A percentile compares a stretch with the other conserved stretches of the same genome.
Evolutionary conservation across 2,329 filamentous ascomycete genomes (phyloP).

Genomic region (Diplodia mutila): DNA sequence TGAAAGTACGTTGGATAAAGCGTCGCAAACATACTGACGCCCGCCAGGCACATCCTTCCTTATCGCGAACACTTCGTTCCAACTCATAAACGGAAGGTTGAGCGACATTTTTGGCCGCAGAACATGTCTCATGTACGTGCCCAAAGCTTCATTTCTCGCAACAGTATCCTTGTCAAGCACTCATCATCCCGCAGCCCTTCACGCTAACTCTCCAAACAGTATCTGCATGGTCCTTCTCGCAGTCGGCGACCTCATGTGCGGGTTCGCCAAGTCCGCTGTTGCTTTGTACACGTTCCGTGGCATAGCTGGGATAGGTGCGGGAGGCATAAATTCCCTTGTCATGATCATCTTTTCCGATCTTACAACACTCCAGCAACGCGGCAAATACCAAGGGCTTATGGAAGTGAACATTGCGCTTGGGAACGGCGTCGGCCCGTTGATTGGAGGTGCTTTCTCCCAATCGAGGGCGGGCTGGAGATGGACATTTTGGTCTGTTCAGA

Average conservation of each 20-base stretch:
- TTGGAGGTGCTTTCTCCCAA: constrained; percentile 33
- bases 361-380: constrained; percentile 41
- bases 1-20: too few relatives aligned
- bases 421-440: constrained; percentile 35
- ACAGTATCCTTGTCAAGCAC: background rate
- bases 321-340: constrained; percentile 37
- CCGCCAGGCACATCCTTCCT: constrained; percentile 28
- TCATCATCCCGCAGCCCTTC: too few relatives aligned
- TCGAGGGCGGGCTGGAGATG: constrained; percentile 24
- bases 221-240: constrained; percentile 23
- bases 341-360: constrained; percentile 46
- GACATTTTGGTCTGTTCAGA: constrained; percentile 9
- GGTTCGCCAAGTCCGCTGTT: constrained; percentile 32
- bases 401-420: constrained; percentile 34
- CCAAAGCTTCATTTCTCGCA: background rate
- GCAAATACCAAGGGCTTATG: constrained; percentile 43
- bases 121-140: constrained; percentile 12
- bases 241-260: constrained; percentile 36
- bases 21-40: background rate
- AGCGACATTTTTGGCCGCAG: constrained; percentile 37
- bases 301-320: constrained; percentile 36
- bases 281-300: constrained; percentile 39
- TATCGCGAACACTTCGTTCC: constrained; percentile 29
- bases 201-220: background rate
- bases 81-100: constrained; percentile 29